These are phyloP conservation scores for Solanum ossicruentum DNA, from an alignment of 257 asterid species.

Conservation along the genomic window DNA sequence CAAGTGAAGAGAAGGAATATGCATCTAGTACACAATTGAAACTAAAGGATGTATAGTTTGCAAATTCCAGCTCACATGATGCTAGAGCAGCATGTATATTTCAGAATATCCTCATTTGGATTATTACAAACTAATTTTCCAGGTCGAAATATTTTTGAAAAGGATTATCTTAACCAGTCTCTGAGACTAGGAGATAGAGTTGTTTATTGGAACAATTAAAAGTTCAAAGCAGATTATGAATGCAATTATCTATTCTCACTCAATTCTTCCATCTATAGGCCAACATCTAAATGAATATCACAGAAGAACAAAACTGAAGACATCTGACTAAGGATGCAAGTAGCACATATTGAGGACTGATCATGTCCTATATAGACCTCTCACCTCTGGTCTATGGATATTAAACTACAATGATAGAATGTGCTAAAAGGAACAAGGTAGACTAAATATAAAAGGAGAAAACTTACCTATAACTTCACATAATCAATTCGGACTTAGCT, in stretches of 20 bases:
- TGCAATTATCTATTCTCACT: not conserved
- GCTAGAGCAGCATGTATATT: not conserved
- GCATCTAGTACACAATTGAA: not conserved
- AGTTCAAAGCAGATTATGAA: not conserved
- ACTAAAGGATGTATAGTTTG: not conserved
- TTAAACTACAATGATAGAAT: not conserved
- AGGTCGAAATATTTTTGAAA: not conserved
- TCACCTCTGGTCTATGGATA: not conserved
- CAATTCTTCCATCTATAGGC: not conserved
- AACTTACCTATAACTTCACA: not conserved
- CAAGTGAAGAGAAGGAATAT: not conserved
- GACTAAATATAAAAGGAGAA: not conserved
- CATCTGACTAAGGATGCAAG: not conserved
- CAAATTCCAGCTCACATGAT: not conserved
- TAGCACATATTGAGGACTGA: not conserved
- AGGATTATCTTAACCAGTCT: not conserved
- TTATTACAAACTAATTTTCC: not conserved
- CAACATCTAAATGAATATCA: not conserved
- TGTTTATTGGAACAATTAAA: not conserved
- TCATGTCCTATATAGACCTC: not conserved
- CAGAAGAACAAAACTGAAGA: not conserved
- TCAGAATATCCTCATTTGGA: not conserved
- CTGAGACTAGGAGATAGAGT: not conserved
- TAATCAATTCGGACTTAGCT: not conserved
- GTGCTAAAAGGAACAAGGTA: not conserved